Conservation (phyloP, 495 filamentous ascomycete species). For the Neurospora sp. region DNA sequence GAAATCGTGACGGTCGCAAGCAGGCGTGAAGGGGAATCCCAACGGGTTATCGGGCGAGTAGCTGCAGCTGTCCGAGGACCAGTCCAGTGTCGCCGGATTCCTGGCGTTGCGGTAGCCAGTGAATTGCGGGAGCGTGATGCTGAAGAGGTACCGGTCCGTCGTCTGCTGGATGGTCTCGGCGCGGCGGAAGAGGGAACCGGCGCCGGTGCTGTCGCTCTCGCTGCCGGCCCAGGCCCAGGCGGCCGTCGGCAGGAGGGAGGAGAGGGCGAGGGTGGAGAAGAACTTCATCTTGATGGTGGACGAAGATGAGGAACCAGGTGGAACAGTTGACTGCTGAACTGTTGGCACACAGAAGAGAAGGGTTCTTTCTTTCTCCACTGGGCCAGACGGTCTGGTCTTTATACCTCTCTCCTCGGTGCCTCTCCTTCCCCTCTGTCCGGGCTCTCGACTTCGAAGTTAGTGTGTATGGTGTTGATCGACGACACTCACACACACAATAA, state of each 20-base stretch:
- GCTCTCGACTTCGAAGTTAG: neutral
- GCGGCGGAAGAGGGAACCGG: conserved; percentile 2
- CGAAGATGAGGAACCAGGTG: neutral
- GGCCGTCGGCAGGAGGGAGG: neutral
- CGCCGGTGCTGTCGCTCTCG: neutral
- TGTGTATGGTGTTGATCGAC: neutral
- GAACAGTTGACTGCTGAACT: neutral
- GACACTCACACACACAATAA: neutral
- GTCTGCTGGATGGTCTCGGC: conserved; percentile 1
- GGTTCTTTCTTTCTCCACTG: neutral
- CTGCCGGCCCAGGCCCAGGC: neutral
- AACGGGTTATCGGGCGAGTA: conserved; percentile 33
- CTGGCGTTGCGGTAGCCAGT: conserved; percentile 16
- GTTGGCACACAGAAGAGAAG: neutral
- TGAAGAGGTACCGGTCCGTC: conserved; percentile 30
- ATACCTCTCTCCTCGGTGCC: neutral
- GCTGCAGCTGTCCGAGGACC: conserved; percentile 35
- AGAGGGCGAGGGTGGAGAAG: neutral
- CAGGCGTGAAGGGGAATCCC: conserved; percentile 32
- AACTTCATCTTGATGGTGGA: neutral
- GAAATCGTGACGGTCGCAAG: conserved; percentile 42
- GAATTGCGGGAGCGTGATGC: conserved; percentile 22
- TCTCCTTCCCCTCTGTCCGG: neutral
- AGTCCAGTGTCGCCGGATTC: conserved; percentile 27
- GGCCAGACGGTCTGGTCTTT: neutral